Conservation (phyloP, 2,329 filamentous ascomycete genomes). For the Talaromyces amestolkiae region DNA sequence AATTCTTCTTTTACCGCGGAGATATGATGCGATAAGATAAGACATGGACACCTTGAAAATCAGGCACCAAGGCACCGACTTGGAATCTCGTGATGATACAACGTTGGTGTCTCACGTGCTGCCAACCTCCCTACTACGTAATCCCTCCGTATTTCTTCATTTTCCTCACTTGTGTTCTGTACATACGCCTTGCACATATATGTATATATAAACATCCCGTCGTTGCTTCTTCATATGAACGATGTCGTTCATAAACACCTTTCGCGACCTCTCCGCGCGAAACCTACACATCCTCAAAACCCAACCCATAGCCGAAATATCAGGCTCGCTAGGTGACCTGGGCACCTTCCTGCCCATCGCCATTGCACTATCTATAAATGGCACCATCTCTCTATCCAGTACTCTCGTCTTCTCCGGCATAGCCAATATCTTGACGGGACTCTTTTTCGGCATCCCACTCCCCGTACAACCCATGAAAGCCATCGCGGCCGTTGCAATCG, state of each 20-base stretch:
- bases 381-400: constrained; percentile 74
- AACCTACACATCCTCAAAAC: constrained; percentile 57
- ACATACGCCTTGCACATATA: background rate
- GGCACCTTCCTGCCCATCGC: constrained; percentile 87
- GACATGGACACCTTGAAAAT: background rate
- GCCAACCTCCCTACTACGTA: background rate
- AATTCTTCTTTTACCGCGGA: background rate
- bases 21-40: background rate
- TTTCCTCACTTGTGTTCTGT: background rate
- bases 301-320: constrained; percentile 71
- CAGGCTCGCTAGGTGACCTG: constrained; percentile 82
- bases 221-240: background rate
- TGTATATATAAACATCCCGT: background rate
- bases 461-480: constrained; percentile 91
- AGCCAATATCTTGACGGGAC: constrained; percentile 80
- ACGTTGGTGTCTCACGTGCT: background rate
- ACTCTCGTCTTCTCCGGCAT: constrained; percentile 86
- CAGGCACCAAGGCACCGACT: background rate
- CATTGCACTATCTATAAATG: constrained; percentile 75
- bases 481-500: constrained; percentile 85
- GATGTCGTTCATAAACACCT: constrained; percentile 15
- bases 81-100: background rate
- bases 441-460: constrained; percentile 80
- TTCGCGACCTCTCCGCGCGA: constrained; percentile 38
- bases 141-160: background rate